These are phyloP conservation scores for Lithospermum erythrorhizon DNA, from an alignment of 257 asterid genomes.

Conservation along the genomic window DNA sequence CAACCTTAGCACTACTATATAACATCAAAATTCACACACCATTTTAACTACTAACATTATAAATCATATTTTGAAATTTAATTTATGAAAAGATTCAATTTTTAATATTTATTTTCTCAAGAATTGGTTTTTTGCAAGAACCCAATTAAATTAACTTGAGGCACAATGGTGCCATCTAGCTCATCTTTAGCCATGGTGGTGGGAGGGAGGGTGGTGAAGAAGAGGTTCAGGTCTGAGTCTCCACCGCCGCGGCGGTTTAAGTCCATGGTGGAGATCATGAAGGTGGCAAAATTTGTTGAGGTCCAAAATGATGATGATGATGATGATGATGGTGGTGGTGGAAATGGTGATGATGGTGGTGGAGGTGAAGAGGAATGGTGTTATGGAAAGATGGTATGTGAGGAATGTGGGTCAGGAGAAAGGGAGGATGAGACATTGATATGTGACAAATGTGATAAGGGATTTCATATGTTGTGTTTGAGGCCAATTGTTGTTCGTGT, in stretches of 20 bases:
- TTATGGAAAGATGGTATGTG: conserved; percentile 24
- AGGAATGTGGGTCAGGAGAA: conserved; percentile 72
- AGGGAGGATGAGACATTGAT: conserved; percentile 46
- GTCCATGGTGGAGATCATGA: conserved; percentile 23
- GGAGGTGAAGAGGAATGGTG: conserved; percentile 18
- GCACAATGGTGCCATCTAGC: conserved; percentile 17
- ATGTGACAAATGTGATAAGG: conserved; percentile 67
- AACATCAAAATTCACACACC: neutral
- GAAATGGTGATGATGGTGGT: conserved; percentile 8
- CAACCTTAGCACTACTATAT: conserved; percentile 1
- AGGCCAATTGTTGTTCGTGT: conserved; percentile 69
- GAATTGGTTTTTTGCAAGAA: neutral
- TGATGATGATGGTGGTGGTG: conserved; percentile 40
- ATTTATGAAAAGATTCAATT: neutral
- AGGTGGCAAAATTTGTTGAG: conserved; percentile 9
- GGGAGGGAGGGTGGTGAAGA: conserved; percentile 13
- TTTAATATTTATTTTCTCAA: neutral
- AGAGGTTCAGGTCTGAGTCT: conserved; percentile 5
- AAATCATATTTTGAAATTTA: neutral
- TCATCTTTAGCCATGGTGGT: conserved; percentile 19
- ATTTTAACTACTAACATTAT: neutral
- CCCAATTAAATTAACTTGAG: neutral
- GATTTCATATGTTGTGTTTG: conserved; percentile 61
- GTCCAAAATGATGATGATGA: conserved; percentile 26
- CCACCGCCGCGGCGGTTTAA: conserved; percentile 26